Conservation (phyloP, 345 rosid species). For the Corchorus capsularis region DNA sequence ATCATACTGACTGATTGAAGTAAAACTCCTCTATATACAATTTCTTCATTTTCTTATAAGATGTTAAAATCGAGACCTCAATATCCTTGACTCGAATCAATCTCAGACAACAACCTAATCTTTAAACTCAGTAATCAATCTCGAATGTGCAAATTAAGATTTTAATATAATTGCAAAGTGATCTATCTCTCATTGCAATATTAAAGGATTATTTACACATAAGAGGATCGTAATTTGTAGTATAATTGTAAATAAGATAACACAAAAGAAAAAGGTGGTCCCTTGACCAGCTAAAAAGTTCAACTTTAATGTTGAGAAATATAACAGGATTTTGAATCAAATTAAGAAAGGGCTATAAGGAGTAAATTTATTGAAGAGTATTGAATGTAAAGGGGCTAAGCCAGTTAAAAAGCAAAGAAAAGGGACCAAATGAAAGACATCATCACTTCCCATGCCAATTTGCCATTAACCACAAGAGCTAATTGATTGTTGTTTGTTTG, state of each 20-base stretch:
- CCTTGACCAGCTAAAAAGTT: constrained; percentile 36
- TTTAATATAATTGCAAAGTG: no score
- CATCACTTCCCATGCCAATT: constrained; percentile 51
- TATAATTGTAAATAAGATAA: not conserved
- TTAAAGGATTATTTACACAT: no score
- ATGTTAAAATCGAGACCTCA: not conserved
- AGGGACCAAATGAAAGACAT: constrained; percentile 34
- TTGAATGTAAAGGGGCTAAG: not conserved
- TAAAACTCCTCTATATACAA: not conserved
- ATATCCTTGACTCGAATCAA: not conserved
- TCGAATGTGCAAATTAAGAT: no score
- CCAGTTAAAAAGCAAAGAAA: constrained; percentile 20
- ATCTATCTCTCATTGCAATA: no score
- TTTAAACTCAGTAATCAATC: no score
- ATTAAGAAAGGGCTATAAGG: not conserved
- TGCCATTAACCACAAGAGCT: constrained; percentile 46
- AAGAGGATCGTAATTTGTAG: no score
- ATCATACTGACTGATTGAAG: not conserved
- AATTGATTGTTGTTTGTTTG: constrained; percentile 56
- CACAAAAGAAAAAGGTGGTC: constrained; percentile 1
- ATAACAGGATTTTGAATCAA: not conserved
- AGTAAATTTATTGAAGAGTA: not conserved
- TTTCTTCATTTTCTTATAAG: not conserved
- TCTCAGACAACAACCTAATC: no score
- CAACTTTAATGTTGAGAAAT: constrained; percentile 14